These are phyloP conservation scores for Corymbia citriodora DNA, from an alignment of 441 rosid genomes.

Conservation along the genomic window DNA sequence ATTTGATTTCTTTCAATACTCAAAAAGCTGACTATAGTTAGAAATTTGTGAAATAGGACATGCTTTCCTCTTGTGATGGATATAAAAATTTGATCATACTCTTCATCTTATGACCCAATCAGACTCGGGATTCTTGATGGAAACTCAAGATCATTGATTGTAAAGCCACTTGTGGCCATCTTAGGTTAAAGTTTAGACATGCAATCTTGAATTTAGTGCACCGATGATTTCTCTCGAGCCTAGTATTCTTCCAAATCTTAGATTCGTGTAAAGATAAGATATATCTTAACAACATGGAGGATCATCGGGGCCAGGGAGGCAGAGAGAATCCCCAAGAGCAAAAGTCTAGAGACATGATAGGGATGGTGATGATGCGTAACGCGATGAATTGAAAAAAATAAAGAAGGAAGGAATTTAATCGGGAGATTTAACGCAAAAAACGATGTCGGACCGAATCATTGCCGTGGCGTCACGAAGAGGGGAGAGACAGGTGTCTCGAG, in stretches of 20 bases:
- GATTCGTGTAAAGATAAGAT: neutral
- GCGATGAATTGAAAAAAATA: neutral
- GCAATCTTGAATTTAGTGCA: neutral
- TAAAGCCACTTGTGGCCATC: neutral
- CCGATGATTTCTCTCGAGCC: neutral
- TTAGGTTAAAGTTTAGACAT: neutral
- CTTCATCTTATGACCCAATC: neutral
- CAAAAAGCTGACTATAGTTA: accelerated
- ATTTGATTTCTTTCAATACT: neutral
- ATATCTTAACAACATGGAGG: neutral
- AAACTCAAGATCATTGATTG: accelerated
- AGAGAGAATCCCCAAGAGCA: neutral
- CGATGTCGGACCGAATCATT: neutral
- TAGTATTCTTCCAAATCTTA: too few species aligned
- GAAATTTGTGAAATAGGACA: neutral
- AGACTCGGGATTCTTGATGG: accelerated
- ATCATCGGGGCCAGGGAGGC: neutral
- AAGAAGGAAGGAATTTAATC: neutral
- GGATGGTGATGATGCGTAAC: neutral
- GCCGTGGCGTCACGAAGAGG: neutral
- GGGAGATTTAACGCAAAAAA: neutral
- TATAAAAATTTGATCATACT: neutral
- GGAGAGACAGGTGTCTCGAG: neutral
- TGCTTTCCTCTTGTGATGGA: accelerated
- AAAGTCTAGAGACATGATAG: neutral